Base-by-base conservation (phyloP, 768 basidiomycete species). In the Suillus variegatus region DNA sequence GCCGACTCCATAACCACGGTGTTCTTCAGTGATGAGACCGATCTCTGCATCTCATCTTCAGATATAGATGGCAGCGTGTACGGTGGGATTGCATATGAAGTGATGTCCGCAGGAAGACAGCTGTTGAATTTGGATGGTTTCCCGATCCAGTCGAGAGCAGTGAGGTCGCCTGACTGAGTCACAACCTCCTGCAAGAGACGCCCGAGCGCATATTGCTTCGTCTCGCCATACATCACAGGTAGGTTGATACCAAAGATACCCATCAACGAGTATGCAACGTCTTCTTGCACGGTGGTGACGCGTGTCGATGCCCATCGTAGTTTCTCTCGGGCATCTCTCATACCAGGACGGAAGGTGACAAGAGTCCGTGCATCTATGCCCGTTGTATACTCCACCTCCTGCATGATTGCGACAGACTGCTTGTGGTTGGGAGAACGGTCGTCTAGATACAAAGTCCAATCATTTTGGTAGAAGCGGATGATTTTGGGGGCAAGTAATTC, bases 111-210 rank as follows among this genome's bases (percentile, higher is more conserved):
- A 8, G 51, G 51, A 3, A 52, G 25, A 28, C 51, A 52, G 1
- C 51, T 52, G 7, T 52, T 52, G 8, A 52, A 52, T 8, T 28
- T 3, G 16, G 51, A 52, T 28, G 51, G 9, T 25, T 0, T 52
- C 28, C 60, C 60, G 25, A 46, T 14, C 60, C 60, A 61, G 14
- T 61, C 8, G 4, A 61, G 46, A 12, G 35, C 22, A 28, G 60
- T 46, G 10, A 61, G 8, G 25, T 61, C 60, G 1, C 60, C 60
- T 8, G 60, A 61, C 25, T 35, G 41, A 18, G 41, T 41, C 1
- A 61, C 41, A 4, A 61, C 46, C 41, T 61, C 60, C 22, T 32
- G 41, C 60, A 61, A 47, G 16, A 61, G 41, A 6, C 51, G 51
- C 25, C 51, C 25, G 6, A 52, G 51, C 13, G 51, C 51, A 4